Evolutionary conservation across 345 rosid genomes (phyloP).

Genomic region (Sapria himalayana): DNA sequence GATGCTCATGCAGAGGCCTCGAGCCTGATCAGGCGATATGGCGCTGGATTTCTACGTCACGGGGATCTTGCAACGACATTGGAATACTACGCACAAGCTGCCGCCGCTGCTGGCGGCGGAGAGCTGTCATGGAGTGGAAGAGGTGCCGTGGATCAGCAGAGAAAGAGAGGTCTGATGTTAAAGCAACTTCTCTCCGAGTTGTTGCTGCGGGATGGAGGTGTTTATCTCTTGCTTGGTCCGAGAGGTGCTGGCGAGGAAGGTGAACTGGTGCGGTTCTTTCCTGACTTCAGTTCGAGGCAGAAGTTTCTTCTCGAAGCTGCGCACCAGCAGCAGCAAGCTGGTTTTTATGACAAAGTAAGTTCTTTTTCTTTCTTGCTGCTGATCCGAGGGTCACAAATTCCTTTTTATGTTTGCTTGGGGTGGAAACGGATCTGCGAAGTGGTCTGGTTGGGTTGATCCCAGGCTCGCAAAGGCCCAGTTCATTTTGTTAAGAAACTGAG

Average conservation of each 20-base stretch:
- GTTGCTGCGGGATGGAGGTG: conserved; percentile 72
- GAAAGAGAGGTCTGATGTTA: conserved; percentile 74
- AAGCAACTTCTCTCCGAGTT: conserved; percentile 83
- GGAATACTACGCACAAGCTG: conserved; percentile 95
- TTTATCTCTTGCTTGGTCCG: conserved; percentile 59
- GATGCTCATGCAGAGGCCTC: conserved; percentile 82
- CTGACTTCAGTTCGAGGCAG: conserved; percentile 39
- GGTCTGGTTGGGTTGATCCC: too few species aligned
- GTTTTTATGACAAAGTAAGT: conserved; percentile 73
- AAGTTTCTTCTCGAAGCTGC: conserved; percentile 87
- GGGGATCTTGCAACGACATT: conserved; percentile 61
- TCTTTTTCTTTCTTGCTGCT: conserved; percentile 10
- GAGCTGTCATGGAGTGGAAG: conserved; percentile 72
- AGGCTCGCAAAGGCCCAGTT: too few species aligned
- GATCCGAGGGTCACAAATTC: too few species aligned
- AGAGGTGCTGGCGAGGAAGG: conserved; percentile 90
- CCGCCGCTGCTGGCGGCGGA: conserved; percentile 89
- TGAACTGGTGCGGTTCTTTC: conserved; percentile 50
- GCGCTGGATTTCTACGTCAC: conserved; percentile 53
- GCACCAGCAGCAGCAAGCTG: conserved; percentile 68
- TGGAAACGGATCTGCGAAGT: too few species aligned
- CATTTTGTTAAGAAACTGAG: too few species aligned
- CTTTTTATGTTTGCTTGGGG: too few species aligned
- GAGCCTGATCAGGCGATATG: conserved; percentile 83
- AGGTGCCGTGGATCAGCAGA: conserved; percentile 58